Base-by-base conservation (phyloP, 1,139 yeast species). In the Lodderomyces parapsilosis region DNA sequence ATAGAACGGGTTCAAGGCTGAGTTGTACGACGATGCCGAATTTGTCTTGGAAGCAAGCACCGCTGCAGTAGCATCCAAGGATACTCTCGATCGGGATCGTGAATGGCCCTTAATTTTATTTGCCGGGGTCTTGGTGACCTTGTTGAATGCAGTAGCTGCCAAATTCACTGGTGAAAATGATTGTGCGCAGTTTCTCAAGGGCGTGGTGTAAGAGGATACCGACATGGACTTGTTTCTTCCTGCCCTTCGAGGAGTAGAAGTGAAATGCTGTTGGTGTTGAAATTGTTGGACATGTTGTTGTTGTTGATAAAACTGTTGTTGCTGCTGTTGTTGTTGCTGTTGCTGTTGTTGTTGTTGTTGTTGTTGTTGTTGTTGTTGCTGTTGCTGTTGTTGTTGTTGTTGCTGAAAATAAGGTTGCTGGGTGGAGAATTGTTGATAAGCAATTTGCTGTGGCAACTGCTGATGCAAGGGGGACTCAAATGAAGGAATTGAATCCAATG, bases 401-500 rank as follows among this genome's bases (percentile, higher is more conserved):
- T 43, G 33, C 11, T 30, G 33, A 15, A 15, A 30, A 49, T n/a
- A 20, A 27, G 48, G 51, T 13, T 47, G 53, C 22, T 39, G 42
- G 24, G 47, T 50, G 6, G 19, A 8, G 3, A 15, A 8, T 30
- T 30, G 33, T 30, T 30, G 33, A 17, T 30, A 30, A 14, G 19
- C 33, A n/a, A 45, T 48, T 22, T 49, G 53, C 17, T 43, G 53
- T 25, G 49, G 56, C 34, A 46, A 53, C n/a, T 43, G 43, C 25
- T 46, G 43, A 38, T 43, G 46, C 30, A 38, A 7, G 17, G 48
- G 40, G 7, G 67, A 60, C 47, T 65, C 57, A 41, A 71, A 59
- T 43, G 66, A 63, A 11, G 76, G 78, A 27, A 64, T 57, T 10
- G 76, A 71, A 39, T 73, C 79, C 42, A 58, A 52, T 19, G 80